phyloP scores from a whole-genome alignment of 148 eudicot species.

The Amaranthus cruentus region DNA sequence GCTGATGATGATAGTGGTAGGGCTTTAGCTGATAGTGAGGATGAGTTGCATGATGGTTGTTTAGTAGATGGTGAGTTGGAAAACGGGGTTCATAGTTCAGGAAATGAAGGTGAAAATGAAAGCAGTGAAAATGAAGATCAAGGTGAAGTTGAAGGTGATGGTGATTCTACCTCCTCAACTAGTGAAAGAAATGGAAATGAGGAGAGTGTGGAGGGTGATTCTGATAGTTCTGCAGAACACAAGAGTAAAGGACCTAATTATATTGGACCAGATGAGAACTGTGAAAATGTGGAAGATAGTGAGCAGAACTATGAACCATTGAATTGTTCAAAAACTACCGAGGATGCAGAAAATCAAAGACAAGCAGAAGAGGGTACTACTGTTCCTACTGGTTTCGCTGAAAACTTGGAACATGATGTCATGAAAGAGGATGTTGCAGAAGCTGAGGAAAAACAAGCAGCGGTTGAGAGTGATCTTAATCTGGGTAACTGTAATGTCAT shows the following conservation, averaged over 20 bases:
- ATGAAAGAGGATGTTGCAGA: conserved; percentile 17
- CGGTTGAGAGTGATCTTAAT: conserved; percentile 30
- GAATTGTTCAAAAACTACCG: conserved; percentile 24
- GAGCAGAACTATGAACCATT: conserved; percentile 22
- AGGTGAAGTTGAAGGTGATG: conserved; percentile 14
- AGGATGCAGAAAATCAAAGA: conserved; percentile 29
- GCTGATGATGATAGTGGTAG: conserved; percentile 41
- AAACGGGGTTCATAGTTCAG: conserved; percentile 22
- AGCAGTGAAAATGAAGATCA: conserved; percentile 22
- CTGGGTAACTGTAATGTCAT: conserved; percentile 22
- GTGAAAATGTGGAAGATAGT: conserved; percentile 21
- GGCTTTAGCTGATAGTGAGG: conserved; percentile 40
- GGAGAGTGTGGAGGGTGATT: conserved; percentile 25
- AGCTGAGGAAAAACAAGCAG: conserved; percentile 23
- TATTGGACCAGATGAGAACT: conserved; percentile 27
- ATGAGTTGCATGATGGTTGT: conserved; percentile 30
- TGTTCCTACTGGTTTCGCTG: conserved; percentile 20
- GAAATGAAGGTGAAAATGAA: conserved; percentile 28
- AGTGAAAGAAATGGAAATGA: conserved; percentile 24
- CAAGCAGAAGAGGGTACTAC: conserved; percentile 24
- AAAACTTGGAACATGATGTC: conserved; percentile 25
- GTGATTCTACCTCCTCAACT: conserved; percentile 17
- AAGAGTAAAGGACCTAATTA: conserved; percentile 24
- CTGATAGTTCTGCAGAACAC: conserved; percentile 13
- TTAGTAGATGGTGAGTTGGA: conserved; percentile 28